Percentiles rank a stretch among this genome's conserved stretches.
Conservation (phyloP, 805 yeast species). For the Candida manassasensis region DNA sequence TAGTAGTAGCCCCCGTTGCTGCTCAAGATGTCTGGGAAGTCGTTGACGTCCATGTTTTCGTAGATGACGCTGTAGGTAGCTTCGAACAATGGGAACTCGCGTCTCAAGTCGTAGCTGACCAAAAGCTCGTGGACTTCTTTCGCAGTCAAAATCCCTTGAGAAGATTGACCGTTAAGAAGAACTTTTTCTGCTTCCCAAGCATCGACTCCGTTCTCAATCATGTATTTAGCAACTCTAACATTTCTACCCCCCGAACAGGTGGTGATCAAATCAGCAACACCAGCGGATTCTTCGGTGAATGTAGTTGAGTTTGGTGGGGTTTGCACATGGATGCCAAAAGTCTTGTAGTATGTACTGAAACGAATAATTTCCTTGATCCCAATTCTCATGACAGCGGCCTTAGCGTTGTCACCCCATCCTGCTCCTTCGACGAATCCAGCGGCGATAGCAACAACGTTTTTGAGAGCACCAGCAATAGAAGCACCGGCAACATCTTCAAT, state of each 20-base stretch:
- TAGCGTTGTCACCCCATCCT: slow-evolving; percentile 99
- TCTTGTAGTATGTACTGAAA: slow-evolving; percentile 58
- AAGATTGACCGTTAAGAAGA: slow-evolving; percentile 90
- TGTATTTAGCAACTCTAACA: slow-evolving; percentile 81
- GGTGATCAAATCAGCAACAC: slow-evolving; percentile 97
- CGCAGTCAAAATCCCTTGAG: slow-evolving; percentile 91
- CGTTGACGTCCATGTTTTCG: slow-evolving; percentile 68
- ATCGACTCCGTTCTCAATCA: slow-evolving; percentile 73
- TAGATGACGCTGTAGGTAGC: slow-evolving; percentile 81
- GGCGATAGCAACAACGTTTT: slow-evolving; percentile 92
- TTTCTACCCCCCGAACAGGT: slow-evolving; percentile 98
- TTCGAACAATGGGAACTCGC: slow-evolving; percentile 77
- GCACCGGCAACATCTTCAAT: slow-evolving; percentile 93
- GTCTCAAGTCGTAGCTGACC: slow-evolving; percentile 43
- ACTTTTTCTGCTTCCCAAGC: slow-evolving; percentile 82
- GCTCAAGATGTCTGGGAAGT: slow-evolving; percentile 60
- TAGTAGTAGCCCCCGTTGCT: too few relatives aligned
- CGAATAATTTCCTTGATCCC: slow-evolving; percentile 87
- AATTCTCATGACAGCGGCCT: slow-evolving; percentile 94
- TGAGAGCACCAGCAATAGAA: slow-evolving; percentile 94
- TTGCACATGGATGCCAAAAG: slow-evolving; percentile 47
- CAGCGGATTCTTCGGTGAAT: slow-evolving; percentile 90
- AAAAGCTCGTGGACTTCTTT: slow-evolving; percentile 88
- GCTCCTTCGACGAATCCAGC: slow-evolving; percentile 97
- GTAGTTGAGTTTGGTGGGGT: slow-evolving; percentile 72